Evolutionary conservation across 2,329 filamentous ascomycete genomes (phyloP).

Genomic region (Sporothrix mexicana): DNA sequence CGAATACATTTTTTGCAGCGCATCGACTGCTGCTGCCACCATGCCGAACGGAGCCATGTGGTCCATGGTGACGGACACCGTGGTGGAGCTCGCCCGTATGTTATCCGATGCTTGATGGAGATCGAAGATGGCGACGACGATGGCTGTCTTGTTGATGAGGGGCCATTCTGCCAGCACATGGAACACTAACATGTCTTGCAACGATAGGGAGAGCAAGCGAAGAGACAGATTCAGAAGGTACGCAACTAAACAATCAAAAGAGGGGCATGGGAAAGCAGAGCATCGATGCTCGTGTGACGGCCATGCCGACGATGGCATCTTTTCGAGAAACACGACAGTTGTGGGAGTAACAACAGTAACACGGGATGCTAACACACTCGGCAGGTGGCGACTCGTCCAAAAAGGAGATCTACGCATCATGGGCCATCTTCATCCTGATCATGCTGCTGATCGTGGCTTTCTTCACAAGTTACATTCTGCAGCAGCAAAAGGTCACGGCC

Average conservation of each 20-base stretch:
- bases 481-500: conserved; percentile 95
- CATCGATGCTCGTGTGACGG: background rate
- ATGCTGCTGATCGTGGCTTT: conserved; percentile 91
- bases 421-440: conserved; percentile 96
- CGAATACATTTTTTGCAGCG: background rate
- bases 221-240: conserved; percentile 57
- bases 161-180: background rate
- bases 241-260: conserved; percentile 33
- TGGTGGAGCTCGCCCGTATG: conserved; percentile 50
- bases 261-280: background rate
- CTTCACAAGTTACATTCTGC: conserved; percentile 95
- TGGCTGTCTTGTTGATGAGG: background rate
- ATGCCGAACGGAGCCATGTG: conserved; percentile 21
- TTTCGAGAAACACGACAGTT: background rate
- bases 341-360: background rate
- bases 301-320: background rate
- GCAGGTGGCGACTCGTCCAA: conserved; percentile 78
- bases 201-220: conserved; percentile 51
- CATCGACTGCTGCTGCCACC: conserved; percentile 11
- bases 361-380: conserved; percentile 34
- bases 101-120: conserved; percentile 18
- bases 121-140: background rate
- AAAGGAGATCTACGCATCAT: conserved; percentile 94
- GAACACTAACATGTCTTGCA: conserved; percentile 21
- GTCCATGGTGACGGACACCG: conserved; percentile 45